Conservation (phyloP, 2,329 filamentous ascomycete species). For the Ophiostoma perfectum region DNA sequence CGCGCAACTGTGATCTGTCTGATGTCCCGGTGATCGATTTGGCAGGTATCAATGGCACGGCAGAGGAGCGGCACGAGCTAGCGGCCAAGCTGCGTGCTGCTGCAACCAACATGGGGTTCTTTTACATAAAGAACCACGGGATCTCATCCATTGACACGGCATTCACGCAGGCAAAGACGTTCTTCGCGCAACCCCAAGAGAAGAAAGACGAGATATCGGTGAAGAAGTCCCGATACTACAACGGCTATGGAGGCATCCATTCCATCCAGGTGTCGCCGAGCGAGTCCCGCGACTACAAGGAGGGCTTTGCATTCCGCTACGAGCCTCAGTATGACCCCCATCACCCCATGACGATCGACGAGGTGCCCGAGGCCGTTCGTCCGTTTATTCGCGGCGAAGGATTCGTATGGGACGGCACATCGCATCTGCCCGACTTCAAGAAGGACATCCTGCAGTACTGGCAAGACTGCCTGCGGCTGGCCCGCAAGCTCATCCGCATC, state of each 20-base stretch:
- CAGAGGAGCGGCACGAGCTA: background rate
- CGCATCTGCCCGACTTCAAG: conserved; percentile 24
- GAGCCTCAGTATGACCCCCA: conserved; percentile 15
- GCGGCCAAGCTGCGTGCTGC: conserved; percentile 8
- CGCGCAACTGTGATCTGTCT: conserved; percentile 7
- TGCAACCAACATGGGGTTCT: conserved; percentile 13
- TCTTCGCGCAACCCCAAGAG: conserved; percentile 8
- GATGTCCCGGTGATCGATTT: conserved; percentile 14
- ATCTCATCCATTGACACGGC: conserved; percentile 6
- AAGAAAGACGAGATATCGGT: conserved; percentile 1
- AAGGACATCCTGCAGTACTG: conserved; percentile 25
- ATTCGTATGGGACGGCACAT: conserved; percentile 26
- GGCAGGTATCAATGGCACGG: conserved; percentile 1
- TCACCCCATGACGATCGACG: conserved; percentile 9
- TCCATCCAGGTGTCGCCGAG: conserved; percentile 9
- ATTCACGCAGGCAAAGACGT: conserved; percentile 1
- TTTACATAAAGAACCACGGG: conserved; percentile 17
- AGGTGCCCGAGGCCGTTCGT: conserved; percentile 17
- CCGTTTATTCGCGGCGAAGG: conserved; percentile 20
- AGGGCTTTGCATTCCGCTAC: conserved; percentile 11
- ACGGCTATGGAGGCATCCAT: conserved; percentile 14
- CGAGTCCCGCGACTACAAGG: conserved; percentile 14
- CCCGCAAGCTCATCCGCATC: conserved; percentile 24
- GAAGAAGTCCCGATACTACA: background rate
- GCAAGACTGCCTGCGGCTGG: conserved; percentile 21